Conservation (phyloP, 768 basidiomycete species). For the Hirschioporus abietinus region DNA sequence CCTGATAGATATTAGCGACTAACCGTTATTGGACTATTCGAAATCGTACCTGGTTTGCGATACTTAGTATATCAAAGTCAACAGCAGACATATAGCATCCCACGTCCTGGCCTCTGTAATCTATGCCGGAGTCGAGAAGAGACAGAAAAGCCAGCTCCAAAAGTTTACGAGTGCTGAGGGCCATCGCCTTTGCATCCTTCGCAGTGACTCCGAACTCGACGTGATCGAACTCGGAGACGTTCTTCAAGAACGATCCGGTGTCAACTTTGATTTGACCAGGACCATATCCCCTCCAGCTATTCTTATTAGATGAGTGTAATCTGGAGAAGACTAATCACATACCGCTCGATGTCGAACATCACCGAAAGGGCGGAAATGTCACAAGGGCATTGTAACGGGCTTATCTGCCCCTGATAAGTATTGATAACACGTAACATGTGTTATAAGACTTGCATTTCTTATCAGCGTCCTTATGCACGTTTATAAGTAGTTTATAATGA, state of each 20-base stretch:
- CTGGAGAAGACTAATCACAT: conserved; percentile 7
- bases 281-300: conserved; percentile 24
- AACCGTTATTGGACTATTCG: background rate
- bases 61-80: background rate
- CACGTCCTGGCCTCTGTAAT: background rate
- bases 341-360: conserved; percentile 30
- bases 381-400: no score
- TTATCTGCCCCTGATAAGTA: no score
- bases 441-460: no score
- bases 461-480: no score
- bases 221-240: conserved; percentile 30
- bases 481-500: no score
- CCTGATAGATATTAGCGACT: conserved; percentile 17
- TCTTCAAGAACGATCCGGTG: conserved; percentile 34
- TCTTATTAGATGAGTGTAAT: background rate
- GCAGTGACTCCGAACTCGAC: conserved; percentile 29
- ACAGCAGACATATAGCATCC: background rate
- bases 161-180: background rate
- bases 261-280: conserved; percentile 25
- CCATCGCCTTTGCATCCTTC: background rate
- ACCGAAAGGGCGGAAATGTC: no score
- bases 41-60: background rate
- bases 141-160: background rate
- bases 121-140: background rate
- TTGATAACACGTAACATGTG: no score